Evolutionary conservation across 345 rosid species (phyloP).

Genomic region (Atalantia buxifolia): DNA sequence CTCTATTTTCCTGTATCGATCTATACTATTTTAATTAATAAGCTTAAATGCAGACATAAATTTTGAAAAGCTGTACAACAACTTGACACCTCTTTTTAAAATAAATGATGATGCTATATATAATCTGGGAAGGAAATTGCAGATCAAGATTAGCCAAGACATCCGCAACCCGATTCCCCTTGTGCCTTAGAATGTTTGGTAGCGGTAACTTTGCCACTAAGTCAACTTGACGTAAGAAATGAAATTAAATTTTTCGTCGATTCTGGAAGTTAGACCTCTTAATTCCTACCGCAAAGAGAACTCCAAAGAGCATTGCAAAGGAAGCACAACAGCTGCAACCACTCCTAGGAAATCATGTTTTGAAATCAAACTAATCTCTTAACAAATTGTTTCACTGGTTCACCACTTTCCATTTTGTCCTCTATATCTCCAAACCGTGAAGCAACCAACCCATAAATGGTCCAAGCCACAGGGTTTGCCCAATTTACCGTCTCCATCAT

Average conservation of each 20-base stretch:
- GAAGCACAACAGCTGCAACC: constrained; percentile 34
- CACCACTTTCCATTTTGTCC: constrained; percentile 33
- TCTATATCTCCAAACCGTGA: constrained; percentile 49
- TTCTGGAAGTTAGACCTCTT: constrained; percentile 69
- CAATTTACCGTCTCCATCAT: constrained; percentile 73
- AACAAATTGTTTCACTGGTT: constrained; percentile 47
- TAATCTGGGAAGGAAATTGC: no score
- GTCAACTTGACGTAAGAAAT: no score
- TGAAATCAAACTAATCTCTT: constrained; percentile 41
- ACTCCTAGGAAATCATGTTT: constrained; percentile 29
- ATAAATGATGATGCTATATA: no score
- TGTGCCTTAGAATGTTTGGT: no score
- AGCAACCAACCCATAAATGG: constrained; percentile 44
- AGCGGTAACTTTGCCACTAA: no score
- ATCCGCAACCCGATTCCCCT: no score
- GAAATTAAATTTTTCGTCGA: constrained; percentile 18
- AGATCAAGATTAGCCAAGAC: no score
- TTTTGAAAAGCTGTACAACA: no score
- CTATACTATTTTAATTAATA: no score
- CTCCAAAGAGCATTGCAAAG: constrained; percentile 44
- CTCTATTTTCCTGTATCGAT: no score
- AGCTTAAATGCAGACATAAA: no score
- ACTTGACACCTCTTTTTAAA: no score
- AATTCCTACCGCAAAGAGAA: constrained; percentile 63
- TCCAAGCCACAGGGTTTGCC: constrained; percentile 54